Conservation (phyloP, 2,329 filamentous ascomycete genomes). For the Botrytis fabae region DNA sequence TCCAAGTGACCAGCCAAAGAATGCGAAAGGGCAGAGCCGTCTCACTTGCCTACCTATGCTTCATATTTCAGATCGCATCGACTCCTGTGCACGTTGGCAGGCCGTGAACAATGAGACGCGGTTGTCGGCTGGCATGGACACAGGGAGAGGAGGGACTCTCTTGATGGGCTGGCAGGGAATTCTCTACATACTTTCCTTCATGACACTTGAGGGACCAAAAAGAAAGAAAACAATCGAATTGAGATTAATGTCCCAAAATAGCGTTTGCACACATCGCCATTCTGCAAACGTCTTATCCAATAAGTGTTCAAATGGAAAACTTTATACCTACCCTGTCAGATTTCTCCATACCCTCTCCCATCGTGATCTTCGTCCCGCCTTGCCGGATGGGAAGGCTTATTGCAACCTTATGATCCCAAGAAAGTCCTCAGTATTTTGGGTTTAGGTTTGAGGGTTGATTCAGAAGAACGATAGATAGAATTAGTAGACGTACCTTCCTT, state of each 20-base stretch:
- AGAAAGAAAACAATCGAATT: background rate
- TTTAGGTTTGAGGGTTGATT: background rate
- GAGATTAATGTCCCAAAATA: background rate
- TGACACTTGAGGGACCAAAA: background rate
- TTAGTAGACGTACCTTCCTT: background rate
- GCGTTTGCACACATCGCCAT: background rate
- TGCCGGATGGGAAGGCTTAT: constrained; percentile 1
- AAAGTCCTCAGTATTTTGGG: background rate
- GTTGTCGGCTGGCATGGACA: background rate
- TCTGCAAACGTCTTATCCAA: background rate
- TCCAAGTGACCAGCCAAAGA: background rate
- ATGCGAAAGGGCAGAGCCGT: background rate
- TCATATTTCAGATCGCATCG: background rate
- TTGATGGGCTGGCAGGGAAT: background rate
- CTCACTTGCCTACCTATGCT: background rate
- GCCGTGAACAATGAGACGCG: background rate
- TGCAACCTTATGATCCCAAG: constrained; percentile 13
- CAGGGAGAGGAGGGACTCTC: background rate
- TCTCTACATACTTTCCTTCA: background rate
- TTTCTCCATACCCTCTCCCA: constrained; percentile 1
- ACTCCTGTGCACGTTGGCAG: background rate
- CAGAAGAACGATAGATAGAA: constrained; percentile 5
- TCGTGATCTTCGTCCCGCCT: constrained; percentile 15
- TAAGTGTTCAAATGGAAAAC: background rate
- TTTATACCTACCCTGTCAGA: background rate